Base-by-base conservation (phyloP, 331 rosid species). In the Malus hybrid region DNA sequence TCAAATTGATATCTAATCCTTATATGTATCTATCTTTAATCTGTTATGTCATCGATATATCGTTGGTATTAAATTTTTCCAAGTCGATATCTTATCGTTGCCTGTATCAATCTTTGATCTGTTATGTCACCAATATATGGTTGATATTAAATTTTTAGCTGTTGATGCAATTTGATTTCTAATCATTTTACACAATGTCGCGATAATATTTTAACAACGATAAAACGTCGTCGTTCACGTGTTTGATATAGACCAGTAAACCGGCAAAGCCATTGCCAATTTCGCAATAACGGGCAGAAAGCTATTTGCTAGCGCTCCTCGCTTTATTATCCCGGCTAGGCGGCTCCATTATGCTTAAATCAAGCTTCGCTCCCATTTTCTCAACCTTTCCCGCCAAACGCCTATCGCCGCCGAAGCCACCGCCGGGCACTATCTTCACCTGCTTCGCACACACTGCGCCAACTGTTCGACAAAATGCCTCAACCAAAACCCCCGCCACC, bases 391-490 rank as follows among this genome's bases (percentile, higher is more conserved):
- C 85, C 20, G 83, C 85, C 50, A 90, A 82, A 55, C 77, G 79
- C 65, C 81, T 50, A 34, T 29, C 79, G 15, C 77, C 74, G 64
- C 77, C 74, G 64, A 82, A 67, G 29, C 74, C 42, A 1, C 6
- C 71, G 0, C 5, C 50, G 15, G 1, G 10, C 15, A 1, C 16
- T 1, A 19, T 73, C 7, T 33, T 74, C 33, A 83, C 67, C 62
- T 60, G 75, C 61, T 68, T 73, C 63, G 24, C 88, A 32, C 76
- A 46, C 28, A 66, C 65, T 76, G 54, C 89, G 48, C 77, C 86
- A 85, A 61, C 5, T 74, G 96, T 87, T 89, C 91, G 94, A 82
- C 81, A 75, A 62, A 87, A 93, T 19, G 86, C 84, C 89, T 80
- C 89, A 60, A 9, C 57, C 75, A 46, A 66, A 39, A 18, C 59